Percentiles rank a stretch among this genome's conserved stretches.
Evolutionary conservation across 495 filamentous ascomycete species (phyloP).

Genomic region (Elasticomyces elasticus): DNA sequence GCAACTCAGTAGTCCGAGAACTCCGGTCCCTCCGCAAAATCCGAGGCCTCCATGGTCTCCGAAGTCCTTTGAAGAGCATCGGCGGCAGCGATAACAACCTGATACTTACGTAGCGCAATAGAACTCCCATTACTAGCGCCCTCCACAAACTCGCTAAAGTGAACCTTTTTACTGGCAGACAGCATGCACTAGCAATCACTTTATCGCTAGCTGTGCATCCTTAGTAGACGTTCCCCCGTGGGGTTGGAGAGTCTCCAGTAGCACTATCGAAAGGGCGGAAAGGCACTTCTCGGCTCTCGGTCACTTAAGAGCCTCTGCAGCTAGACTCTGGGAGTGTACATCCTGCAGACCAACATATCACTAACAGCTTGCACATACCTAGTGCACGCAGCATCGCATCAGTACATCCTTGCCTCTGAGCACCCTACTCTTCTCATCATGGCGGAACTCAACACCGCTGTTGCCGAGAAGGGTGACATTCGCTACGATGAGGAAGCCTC

Average conservation of each 20-base stretch:
- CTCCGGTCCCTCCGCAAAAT: too few relatives aligned
- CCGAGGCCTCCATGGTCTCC: too few relatives aligned
- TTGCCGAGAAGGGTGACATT: conserved; percentile 2
- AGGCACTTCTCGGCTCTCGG: neutral
- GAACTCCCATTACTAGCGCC: too few relatives aligned
- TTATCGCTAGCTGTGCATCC: neutral
- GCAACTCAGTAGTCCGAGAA: too few relatives aligned
- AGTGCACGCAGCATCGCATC: neutral
- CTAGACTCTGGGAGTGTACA: conserved; percentile 3
- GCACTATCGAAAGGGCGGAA: neutral
- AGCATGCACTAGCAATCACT: neutral
- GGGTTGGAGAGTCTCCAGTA: neutral
- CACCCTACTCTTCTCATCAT: neutral
- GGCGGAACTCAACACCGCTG: neutral
- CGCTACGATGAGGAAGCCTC: conserved; percentile 1
- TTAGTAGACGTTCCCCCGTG: neutral
- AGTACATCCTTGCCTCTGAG: neutral
- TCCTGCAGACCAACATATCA: neutral
- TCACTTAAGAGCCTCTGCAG: neutral
- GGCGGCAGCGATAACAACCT: too few relatives aligned
- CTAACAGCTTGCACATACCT: neutral
- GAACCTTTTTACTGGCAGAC: neutral
- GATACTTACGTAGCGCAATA: too few relatives aligned
- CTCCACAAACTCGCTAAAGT: too few relatives aligned
- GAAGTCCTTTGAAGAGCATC: too few relatives aligned